These are phyloP conservation scores for Ceratonia siliqua DNA, from an alignment of 306 rosid species.

Conservation along the genomic window DNA sequence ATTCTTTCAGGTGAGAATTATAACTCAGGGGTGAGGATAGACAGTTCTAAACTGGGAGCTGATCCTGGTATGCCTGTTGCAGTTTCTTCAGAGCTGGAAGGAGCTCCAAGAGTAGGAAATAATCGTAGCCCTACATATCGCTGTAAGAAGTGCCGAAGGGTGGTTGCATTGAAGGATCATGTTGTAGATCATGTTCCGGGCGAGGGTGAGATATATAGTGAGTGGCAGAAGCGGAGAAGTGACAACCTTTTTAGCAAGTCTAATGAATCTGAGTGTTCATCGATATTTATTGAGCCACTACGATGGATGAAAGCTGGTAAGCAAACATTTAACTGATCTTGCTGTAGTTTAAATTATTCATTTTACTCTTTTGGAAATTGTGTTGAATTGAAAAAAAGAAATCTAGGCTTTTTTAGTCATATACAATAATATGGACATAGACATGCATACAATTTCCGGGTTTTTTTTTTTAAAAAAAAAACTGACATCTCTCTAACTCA, in stretches of 20 bases:
- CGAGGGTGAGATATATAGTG: constrained; percentile 77
- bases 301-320: constrained; percentile 97
- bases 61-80: constrained; percentile 80
- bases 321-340: constrained; percentile 6
- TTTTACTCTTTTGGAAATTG: too few relatives aligned
- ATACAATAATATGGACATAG: neutral
- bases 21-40: constrained; percentile 68
- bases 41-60: constrained; percentile 77
- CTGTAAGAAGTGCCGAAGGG: constrained; percentile 86
- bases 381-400: too few relatives aligned
- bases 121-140: constrained; percentile 57
- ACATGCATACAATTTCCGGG: constrained; percentile 10
- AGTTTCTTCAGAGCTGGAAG: constrained; percentile 56
- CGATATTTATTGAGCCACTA: constrained; percentile 89
- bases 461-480: constrained; percentile 17
- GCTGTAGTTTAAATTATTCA: too few relatives aligned
- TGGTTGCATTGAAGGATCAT: constrained; percentile 81
- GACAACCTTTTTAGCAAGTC: constrained; percentile 70
- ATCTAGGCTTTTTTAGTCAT: constrained; percentile 9
- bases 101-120: constrained; percentile 47
- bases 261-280: constrained; percentile 80
- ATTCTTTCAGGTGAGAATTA: constrained; percentile 72
- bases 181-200: constrained; percentile 87
- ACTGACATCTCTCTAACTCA: constrained; percentile 43
- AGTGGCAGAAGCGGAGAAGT: constrained; percentile 69